These are phyloP conservation scores for Pseudoscleropodium purum DNA, from an alignment of 225 moss, liverwort and hornwort genomes.

Conservation along the genomic window DNA sequence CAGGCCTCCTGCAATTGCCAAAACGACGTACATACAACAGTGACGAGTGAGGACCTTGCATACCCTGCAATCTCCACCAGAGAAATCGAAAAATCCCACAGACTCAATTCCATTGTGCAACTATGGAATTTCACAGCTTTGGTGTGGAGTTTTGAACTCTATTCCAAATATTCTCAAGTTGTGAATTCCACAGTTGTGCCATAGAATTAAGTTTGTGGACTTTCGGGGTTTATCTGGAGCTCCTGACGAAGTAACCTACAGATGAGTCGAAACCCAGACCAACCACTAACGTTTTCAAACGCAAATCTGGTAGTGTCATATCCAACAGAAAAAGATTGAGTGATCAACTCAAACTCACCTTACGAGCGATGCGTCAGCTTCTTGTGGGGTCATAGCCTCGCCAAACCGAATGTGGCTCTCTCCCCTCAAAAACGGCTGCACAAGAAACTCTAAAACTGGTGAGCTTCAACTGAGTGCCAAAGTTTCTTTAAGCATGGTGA, in stretches of 20 bases:
- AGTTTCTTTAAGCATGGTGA: neutral
- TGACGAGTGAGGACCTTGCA: neutral
- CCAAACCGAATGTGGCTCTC: slow-evolving; percentile 36
- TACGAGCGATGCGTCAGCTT: slow-evolving; percentile 11
- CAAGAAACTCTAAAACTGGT: neutral
- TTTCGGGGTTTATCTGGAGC: neutral
- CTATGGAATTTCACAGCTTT: neutral
- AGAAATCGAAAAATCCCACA: neutral
- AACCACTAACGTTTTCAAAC: neutral
- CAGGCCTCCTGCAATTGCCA: slow-evolving; percentile 20
- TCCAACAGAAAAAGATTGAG: neutral
- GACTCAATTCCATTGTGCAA: neutral
- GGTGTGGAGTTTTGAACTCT: too few relatives aligned
- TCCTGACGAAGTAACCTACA: too few relatives aligned
- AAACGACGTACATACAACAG: neutral
- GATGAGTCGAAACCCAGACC: neutral
- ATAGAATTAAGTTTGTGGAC: neutral
- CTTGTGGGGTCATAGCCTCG: slow-evolving; percentile 21
- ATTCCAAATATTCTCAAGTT: neutral
- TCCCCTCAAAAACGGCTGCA: slow-evolving; percentile 25
- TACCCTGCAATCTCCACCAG: neutral
- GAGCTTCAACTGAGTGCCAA: neutral
- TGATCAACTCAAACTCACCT: neutral
- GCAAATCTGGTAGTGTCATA: neutral
- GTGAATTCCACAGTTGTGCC: neutral